These are phyloP conservation scores for Phanerochaete carnosa DNA, from an alignment of 768 basidiomycete species.

Conservation along the genomic window DNA sequence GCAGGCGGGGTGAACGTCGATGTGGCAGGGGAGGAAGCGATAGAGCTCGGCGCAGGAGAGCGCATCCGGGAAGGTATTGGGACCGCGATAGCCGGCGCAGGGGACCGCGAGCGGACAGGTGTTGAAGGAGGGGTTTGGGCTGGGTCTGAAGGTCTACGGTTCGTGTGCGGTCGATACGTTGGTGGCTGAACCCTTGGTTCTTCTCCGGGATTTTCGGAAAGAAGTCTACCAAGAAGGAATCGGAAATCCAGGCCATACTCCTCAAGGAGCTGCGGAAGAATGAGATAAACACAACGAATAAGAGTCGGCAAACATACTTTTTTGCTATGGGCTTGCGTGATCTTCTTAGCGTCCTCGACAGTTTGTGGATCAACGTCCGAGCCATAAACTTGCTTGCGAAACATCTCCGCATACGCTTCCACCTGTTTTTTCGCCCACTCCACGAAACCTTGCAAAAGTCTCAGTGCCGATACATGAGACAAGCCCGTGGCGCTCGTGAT, in stretches of 20 bases:
- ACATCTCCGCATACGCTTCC: conserved; percentile 77
- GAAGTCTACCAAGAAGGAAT: conserved; percentile 78
- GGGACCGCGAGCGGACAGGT: conserved; percentile 19
- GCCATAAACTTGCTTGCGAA: conserved; percentile 88
- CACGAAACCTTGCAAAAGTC: conserved; percentile 66
- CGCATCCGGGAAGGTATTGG: conserved; percentile 16
- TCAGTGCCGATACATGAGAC: conserved; percentile 2
- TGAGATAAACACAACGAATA: neutral
- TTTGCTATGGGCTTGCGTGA: conserved; percentile 77
- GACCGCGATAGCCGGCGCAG: conserved; percentile 12
- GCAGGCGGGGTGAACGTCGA: conserved; percentile 7
- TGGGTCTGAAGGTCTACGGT: conserved; percentile 30
- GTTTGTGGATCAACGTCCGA: conserved; percentile 69
- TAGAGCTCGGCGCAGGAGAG: conserved; percentile 10
- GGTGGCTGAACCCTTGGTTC: conserved; percentile 22
- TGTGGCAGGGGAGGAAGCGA: conserved; percentile 10
- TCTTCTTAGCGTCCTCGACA: conserved; percentile 73
- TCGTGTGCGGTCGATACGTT: conserved; percentile 22
- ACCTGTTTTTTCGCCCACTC: conserved; percentile 91
- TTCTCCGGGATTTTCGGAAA: conserved; percentile 49
- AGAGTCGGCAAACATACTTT: conserved; percentile 51
- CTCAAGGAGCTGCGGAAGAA: conserved; percentile 62
- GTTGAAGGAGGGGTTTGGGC: conserved; percentile 27
- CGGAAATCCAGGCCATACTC: conserved; percentile 95
- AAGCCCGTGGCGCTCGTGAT: neutral